Evolutionary conservation across 768 basidiomycete genomes (phyloP).

Genomic region (Rhodotorula graminis): DNA sequence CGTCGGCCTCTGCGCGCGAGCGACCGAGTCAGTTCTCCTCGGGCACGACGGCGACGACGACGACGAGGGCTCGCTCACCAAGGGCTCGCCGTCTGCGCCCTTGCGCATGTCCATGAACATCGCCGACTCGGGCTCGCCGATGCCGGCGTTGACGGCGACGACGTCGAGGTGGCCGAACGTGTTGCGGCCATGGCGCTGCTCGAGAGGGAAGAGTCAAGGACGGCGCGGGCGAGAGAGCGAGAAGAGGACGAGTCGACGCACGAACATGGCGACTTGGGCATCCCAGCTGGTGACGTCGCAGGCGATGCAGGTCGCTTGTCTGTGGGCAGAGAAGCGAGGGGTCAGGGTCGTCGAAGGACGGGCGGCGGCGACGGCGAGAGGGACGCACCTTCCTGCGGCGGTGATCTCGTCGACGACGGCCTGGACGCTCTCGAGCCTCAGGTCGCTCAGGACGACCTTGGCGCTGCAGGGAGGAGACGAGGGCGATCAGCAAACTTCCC

Average conservation of each 20-base stretch:
- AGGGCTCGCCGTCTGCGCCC: conserved; percentile 49
- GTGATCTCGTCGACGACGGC: conserved; percentile 22
- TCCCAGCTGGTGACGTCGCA: conserved; percentile 32
- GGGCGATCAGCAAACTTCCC: background rate
- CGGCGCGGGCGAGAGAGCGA: too few relatives aligned
- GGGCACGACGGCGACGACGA: too few relatives aligned
- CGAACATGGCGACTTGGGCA: conserved; percentile 27
- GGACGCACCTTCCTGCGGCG: conserved; percentile 9
- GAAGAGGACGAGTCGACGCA: background rate
- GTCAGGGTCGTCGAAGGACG: too few relatives aligned
- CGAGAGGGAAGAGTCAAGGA: background rate
- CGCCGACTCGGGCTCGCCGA: conserved; percentile 47
- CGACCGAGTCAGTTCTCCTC: background rate
- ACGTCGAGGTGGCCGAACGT: conserved; percentile 42
- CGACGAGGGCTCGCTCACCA: background rate
- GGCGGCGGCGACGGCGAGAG: too few relatives aligned
- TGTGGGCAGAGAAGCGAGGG: background rate
- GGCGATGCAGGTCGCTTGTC: conserved; percentile 2
- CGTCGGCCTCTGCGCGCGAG: conserved; percentile 49
- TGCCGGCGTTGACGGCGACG: conserved; percentile 49
- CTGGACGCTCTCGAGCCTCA: background rate
- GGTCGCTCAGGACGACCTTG: conserved; percentile 25
- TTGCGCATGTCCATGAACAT: conserved; percentile 13
- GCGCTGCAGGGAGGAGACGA: background rate
- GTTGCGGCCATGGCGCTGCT: conserved; percentile 17